A percentile compares a stretch with the other conserved stretches of the same genome.
These are phyloP conservation scores for Neocucurbitaria cava DNA, from an alignment of 2,329 filamentous ascomycete genomes.

Conservation along the genomic window DNA sequence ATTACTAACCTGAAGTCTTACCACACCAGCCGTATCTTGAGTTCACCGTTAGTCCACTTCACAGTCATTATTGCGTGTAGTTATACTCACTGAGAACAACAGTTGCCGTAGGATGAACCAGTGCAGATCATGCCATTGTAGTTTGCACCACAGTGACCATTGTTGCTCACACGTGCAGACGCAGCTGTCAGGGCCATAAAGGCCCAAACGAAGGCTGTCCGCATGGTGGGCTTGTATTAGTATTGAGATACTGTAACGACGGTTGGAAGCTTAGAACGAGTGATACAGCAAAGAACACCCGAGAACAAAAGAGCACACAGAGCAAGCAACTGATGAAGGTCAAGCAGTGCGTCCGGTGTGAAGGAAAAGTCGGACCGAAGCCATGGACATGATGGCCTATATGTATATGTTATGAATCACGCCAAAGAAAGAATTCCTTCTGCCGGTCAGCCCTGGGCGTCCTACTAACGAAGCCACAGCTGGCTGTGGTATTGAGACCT, in stretches of 20 bases:
- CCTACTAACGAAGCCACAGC: not conserved
- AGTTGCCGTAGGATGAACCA: slow-evolving; percentile 1
- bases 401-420: not conserved
- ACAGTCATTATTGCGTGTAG: not conserved
- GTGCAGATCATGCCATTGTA: not conserved
- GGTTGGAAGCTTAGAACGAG: not conserved
- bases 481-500: not conserved
- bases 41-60: not conserved
- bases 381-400: not conserved
- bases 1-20: not conserved
- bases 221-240: not conserved
- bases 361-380: not conserved
- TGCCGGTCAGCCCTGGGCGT: not conserved
- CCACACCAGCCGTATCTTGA: slow-evolving; percentile 3
- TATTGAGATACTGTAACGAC: not conserved
- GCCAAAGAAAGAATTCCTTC: not conserved
- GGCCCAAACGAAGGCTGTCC: not conserved
- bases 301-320: not conserved
- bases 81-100: slow-evolving; percentile 1
- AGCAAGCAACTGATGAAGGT: not conserved
- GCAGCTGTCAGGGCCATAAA: not conserved
- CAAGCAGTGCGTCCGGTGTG: not conserved
- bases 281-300: not conserved
- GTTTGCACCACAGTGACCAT: not conserved
- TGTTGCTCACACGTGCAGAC: not conserved